phyloP scores from a whole-genome alignment of 768 basidiomycete species.

The Serendipita vermifera region DNA sequence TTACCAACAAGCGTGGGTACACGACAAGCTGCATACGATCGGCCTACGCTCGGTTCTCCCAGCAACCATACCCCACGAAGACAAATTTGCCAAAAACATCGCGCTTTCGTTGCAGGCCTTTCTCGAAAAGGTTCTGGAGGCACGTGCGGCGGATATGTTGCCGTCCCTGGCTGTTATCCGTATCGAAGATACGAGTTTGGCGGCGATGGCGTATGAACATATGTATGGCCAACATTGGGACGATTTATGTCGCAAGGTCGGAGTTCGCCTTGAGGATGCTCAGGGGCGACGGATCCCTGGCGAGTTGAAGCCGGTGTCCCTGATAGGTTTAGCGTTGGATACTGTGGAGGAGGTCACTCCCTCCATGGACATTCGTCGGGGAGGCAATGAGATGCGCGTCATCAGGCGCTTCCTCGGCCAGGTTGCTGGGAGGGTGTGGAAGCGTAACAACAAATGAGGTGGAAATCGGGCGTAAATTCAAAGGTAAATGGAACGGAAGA shows the following conservation, averaged over 20 bases:
- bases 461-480: too few relatives aligned
- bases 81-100: neutral
- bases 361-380: too few relatives aligned
- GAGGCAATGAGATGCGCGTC: too few relatives aligned
- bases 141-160: neutral
- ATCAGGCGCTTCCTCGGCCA: constrained; percentile 10
- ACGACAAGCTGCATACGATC: neutral
- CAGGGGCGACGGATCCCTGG: neutral
- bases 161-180: neutral
- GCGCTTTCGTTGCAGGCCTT: neutral
- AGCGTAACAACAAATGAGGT: too few relatives aligned
- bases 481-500: too few relatives aligned
- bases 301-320: too few relatives aligned
- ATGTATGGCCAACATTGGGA: neutral
- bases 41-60: neutral
- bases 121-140: neutral
- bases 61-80: neutral
- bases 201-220: neutral
- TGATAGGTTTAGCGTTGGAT: too few relatives aligned
- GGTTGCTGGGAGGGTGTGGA: too few relatives aligned
- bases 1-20: neutral
- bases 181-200: neutral
- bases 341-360: too few relatives aligned
- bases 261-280: neutral
- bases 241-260: neutral